phyloP scores from a whole-genome alignment of 2,329 filamentous ascomycete genomes.

The Neoascochyta sp. region DNA sequence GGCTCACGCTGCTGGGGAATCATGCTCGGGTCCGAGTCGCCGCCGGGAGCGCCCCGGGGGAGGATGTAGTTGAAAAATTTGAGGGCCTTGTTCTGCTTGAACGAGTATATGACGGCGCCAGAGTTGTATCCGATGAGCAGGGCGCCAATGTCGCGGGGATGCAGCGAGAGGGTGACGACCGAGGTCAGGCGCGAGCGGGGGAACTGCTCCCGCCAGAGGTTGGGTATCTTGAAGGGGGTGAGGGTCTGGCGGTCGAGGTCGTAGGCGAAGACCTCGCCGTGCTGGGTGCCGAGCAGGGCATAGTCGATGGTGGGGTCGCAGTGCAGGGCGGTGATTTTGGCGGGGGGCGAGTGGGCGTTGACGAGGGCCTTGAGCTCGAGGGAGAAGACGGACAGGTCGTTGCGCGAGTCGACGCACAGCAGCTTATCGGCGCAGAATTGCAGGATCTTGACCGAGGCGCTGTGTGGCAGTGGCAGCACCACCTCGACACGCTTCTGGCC shows the following conservation, averaged over 20 bases:
- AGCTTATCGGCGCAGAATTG: slow-evolving; percentile 86
- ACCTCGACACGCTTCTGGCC: slow-evolving; percentile 78
- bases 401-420: slow-evolving; percentile 77
- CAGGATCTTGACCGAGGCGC: slow-evolving; percentile 70
- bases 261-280: slow-evolving; percentile 84
- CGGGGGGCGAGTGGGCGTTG: slow-evolving; percentile 70
- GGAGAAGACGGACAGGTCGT: slow-evolving; percentile 82
- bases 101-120: slow-evolving; percentile 85
- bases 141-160: slow-evolving; percentile 88
- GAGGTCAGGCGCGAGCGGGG: slow-evolving; percentile 61
- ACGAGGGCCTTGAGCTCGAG: slow-evolving; percentile 65
- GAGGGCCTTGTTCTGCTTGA: slow-evolving; percentile 80
- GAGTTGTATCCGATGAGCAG: slow-evolving; percentile 86
- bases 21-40: slow-evolving; percentile 60
- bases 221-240: slow-evolving; percentile 76
- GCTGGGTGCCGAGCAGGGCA: slow-evolving; percentile 78
- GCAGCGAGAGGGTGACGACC: slow-evolving; percentile 76
- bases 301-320: slow-evolving; percentile 93
- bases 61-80: slow-evolving; percentile 82
- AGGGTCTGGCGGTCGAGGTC: slow-evolving; percentile 80
- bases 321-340: slow-evolving; percentile 67
- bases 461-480: slow-evolving; percentile 65
- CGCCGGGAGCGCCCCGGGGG: slow-evolving; percentile 79
- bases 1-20: slow-evolving; percentile 65
- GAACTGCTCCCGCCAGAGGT: slow-evolving; percentile 76